Conservation (phyloP, 2,329 filamentous ascomycete species). For the Penicillium expansum region DNA sequence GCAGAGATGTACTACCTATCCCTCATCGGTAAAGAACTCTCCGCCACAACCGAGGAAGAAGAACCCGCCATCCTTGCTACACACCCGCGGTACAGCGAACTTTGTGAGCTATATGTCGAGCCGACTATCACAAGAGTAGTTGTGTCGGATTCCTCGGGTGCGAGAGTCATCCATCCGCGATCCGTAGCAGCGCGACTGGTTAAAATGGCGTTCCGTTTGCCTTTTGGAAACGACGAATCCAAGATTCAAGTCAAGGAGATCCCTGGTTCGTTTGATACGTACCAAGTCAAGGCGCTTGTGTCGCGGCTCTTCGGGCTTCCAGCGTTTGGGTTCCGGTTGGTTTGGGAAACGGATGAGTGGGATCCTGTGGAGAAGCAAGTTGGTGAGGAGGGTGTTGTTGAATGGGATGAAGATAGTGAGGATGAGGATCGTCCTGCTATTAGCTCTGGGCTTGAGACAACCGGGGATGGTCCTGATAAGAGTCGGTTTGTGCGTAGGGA, state of each 20-base stretch:
- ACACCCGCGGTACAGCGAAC: conserved; percentile 69
- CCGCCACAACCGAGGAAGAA: conserved; percentile 41
- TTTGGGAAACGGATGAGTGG: conserved; percentile 91
- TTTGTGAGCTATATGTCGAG: conserved; percentile 74
- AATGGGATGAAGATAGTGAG: conserved; percentile 46
- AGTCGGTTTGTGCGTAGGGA: conserved; percentile 73
- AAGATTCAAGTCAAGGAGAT: conserved; percentile 53
- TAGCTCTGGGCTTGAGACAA: conserved; percentile 17
- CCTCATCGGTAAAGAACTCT: conserved; percentile 74
- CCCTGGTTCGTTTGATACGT: conserved; percentile 75
- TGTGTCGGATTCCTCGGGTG: conserved; percentile 32
- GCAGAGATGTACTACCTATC: conserved; percentile 93
- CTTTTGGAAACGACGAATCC: background rate
- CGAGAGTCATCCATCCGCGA: conserved; percentile 61
- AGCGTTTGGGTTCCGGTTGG: conserved; percentile 63
- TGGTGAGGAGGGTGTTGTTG: conserved; percentile 51
- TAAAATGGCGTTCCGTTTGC: conserved; percentile 57
- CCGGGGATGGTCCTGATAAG: conserved; percentile 21
- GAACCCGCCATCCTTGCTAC: conserved; percentile 53
- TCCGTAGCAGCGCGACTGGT: conserved; percentile 78
- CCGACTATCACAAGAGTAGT: conserved; percentile 60
- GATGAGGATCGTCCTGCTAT: conserved; percentile 18
- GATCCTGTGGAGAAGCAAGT: conserved; percentile 69
- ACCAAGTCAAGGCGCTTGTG: conserved; percentile 75
- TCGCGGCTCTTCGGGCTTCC: conserved; percentile 65